Conservation (phyloP, 768 basidiomycete species). For the Auricularia sp. region DNA sequence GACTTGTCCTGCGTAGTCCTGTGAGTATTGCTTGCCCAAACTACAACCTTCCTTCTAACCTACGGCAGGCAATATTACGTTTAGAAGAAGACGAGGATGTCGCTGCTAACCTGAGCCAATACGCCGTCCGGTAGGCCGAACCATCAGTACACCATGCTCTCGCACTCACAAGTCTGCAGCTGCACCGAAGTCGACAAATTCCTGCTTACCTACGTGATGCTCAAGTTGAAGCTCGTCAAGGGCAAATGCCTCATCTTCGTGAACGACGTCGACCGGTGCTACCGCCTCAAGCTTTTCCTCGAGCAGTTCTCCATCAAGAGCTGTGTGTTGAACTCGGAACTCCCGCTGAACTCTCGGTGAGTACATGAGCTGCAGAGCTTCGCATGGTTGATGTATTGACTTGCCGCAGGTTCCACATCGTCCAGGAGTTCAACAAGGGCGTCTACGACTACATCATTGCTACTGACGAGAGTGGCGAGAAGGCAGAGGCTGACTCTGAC, state of each 20-base stretch:
- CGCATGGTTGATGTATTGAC: background rate
- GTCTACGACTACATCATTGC: slow-evolving; percentile 99
- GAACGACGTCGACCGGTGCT: slow-evolving; percentile 89
- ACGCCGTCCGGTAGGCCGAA: slow-evolving; percentile 55
- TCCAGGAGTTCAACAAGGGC: slow-evolving; percentile 97
- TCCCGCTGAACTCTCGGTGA: slow-evolving; percentile 87
- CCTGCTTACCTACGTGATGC: slow-evolving; percentile 87
- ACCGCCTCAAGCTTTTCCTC: slow-evolving; percentile 93
- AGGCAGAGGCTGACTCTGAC: slow-evolving; percentile 41
- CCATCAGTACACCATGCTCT: background rate
- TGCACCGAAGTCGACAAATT: slow-evolving; percentile 97
- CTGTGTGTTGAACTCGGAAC: slow-evolving; percentile 91
- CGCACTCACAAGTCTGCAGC: slow-evolving; percentile 25
- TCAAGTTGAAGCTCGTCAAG: slow-evolving; percentile 90
- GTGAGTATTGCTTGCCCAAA: slow-evolving; percentile 34
- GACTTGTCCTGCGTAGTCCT: slow-evolving; percentile 76
- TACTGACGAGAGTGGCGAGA: slow-evolving; percentile 74
- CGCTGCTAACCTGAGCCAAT: slow-evolving; percentile 72
- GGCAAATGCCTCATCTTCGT: slow-evolving; percentile 97
- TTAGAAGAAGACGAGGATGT: slow-evolving; percentile 84
- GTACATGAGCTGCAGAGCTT: slow-evolving; percentile 1
- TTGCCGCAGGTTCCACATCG: slow-evolving; percentile 71
- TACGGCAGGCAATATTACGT: slow-evolving; percentile 63
- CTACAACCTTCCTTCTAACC: background rate
- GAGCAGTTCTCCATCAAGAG: slow-evolving; percentile 96